Evolutionary conservation across 2,329 filamentous ascomycete genomes (phyloP).

Genomic region (Pestalotiopsis sp.): DNA sequence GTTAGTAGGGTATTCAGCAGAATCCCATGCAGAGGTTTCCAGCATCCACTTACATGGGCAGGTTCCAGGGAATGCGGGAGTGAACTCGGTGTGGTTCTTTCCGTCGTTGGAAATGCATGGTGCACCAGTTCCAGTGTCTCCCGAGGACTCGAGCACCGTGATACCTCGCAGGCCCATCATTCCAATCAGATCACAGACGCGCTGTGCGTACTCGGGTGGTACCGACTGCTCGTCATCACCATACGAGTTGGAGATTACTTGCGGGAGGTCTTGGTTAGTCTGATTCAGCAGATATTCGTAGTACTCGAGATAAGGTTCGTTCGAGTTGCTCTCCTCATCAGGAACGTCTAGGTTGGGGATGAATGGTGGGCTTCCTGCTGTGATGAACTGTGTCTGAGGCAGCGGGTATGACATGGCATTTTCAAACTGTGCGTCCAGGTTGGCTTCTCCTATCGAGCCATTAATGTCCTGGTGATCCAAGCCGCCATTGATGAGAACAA

Average conservation of each 20-base stretch:
- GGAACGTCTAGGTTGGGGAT: slow-evolving; percentile 24
- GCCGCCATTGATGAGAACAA: slow-evolving; percentile 41
- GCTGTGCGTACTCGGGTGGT: slow-evolving; percentile 26
- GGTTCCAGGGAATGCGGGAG: slow-evolving; percentile 18
- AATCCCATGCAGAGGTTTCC: background rate
- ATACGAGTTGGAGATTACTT: slow-evolving; percentile 56
- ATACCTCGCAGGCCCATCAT: slow-evolving; percentile 13
- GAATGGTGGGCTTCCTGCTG: slow-evolving; percentile 35
- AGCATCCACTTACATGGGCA: slow-evolving; percentile 38
- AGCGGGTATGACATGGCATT: slow-evolving; percentile 32
- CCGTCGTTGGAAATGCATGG: slow-evolving; percentile 58
- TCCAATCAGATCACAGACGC: slow-evolving; percentile 29
- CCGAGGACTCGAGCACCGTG: slow-evolving; percentile 10
- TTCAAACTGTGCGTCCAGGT: slow-evolving; percentile 33
- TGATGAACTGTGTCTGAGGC: slow-evolving; percentile 33
- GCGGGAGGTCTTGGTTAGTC: slow-evolving; percentile 44
- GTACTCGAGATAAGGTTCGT: slow-evolving; percentile 61
- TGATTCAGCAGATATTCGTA: slow-evolving; percentile 51
- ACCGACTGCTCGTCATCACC: slow-evolving; percentile 34
- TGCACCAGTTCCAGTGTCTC: slow-evolving; percentile 26
- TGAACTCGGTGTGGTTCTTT: slow-evolving; percentile 41
- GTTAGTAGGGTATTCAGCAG: background rate
- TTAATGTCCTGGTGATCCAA: slow-evolving; percentile 37
- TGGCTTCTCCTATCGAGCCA: slow-evolving; percentile 26
- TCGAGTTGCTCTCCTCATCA: slow-evolving; percentile 35